These are phyloP conservation scores for Tinospora cordifolia DNA, from an alignment of 164 flowering plant genomes.

Conservation along the genomic window DNA sequence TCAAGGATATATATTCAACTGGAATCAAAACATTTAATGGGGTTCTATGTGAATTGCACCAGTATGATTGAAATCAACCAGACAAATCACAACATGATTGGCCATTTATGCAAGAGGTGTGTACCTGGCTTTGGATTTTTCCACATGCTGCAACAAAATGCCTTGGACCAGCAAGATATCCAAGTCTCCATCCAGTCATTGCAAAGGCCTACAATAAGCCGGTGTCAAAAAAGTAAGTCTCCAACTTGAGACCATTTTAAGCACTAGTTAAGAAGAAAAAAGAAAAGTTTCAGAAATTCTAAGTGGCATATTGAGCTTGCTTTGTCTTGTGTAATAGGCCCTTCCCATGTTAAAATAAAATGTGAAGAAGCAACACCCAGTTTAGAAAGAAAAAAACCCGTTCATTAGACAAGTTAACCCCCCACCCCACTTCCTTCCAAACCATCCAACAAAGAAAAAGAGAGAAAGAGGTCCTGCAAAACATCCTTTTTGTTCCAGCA, in stretches of 20 bases:
- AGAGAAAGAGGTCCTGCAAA: too few species aligned
- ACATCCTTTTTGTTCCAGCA: too few species aligned
- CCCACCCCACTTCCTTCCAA: too few species aligned
- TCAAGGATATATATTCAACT: neutral
- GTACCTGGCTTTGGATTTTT: conserved; percentile 94
- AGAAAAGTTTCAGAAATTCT: neutral
- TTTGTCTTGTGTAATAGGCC: conserved; percentile 2
- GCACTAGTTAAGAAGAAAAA: neutral
- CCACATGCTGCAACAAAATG: conserved; percentile 82
- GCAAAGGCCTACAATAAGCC: conserved; percentile 66
- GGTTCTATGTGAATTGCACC: neutral
- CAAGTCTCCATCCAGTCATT: conserved; percentile 99
- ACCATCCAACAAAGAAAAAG: too few species aligned
- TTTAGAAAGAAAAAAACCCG: conserved; percentile 32
- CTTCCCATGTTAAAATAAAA: too few species aligned
- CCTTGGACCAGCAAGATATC: conserved; percentile 92
- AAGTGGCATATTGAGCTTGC: too few species aligned
- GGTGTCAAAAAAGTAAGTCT: neutral
- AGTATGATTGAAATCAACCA: neutral
- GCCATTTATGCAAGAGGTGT: neutral
- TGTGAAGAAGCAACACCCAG: too few species aligned
- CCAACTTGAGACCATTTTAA: neutral
- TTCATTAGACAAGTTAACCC: conserved; percentile 50
- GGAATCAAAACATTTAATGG: neutral
- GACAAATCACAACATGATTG: neutral